Evolutionary conservation across 31 red algal species (phyloP), one percentile per base, ranked within the genome.

Genomic region (Endocladia muricata): DNA sequence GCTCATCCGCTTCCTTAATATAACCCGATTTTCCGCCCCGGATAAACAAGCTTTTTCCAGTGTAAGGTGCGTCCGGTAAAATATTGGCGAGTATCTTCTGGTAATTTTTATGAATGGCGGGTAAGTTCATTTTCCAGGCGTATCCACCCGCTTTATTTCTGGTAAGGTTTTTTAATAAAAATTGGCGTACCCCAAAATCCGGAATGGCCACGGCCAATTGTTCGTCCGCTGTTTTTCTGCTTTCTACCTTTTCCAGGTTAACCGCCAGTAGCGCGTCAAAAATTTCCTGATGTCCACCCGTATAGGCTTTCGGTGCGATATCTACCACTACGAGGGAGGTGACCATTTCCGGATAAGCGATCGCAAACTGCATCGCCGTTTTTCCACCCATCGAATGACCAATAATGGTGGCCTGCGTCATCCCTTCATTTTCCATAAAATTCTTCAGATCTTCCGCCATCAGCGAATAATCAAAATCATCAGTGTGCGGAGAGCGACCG

Each of bases 361-460:
- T 82, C 3, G 97, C 97, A 23, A 84, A 35, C 19, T 77, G 81
- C 91, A 91, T 94, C 54, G 83, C 90, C 13, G 88, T 49, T 66
- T 95, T 95, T 38, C 93, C 97, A 4, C 93, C 93, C 90, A 99
- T 93, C 48, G 73, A 83, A 62, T 99, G 93, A 34, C 93, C 97
- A 15, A 95, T 62, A 7, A 99, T 33, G 35, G 37, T 57, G 29
- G 73, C 93, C 4, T 68, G 48, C 29, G 60, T 17, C 4, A 95
- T 79, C 1, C 51, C 52, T 4, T 82, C 61, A n/a, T 55, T 30
- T n/a, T 89, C 73, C 28, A 99, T 71, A 36, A 96, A 74, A 13
- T 52, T 65, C 9, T 76, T 37, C 17, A 99, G 74, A 63, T 99
- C 97, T 33, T 55, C 52, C 0, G 69, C 64, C 86, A 99, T 93